phyloP scores from a whole-genome alignment of 148 eudicot species.

The Cornus suecica region DNA sequence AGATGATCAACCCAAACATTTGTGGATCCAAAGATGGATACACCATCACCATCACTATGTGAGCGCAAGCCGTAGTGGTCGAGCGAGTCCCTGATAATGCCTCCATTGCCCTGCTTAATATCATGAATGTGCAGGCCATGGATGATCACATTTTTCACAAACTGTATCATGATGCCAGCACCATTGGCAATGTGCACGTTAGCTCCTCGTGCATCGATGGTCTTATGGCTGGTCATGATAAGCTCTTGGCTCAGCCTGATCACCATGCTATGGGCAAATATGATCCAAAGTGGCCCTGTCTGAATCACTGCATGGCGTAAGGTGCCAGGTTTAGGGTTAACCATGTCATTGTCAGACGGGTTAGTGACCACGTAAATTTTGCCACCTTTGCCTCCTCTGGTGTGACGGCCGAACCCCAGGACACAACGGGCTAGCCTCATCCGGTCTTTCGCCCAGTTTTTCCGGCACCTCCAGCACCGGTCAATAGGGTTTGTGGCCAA shows the following conservation, averaged over 20 bases:
- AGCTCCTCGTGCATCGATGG: constrained; percentile 49
- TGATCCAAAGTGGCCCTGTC: constrained; percentile 46
- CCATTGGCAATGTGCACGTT: constrained; percentile 41
- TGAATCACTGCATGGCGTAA: constrained; percentile 54
- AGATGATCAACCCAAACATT: constrained; percentile 56
- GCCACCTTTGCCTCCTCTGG: constrained; percentile 41
- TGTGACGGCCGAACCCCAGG: constrained; percentile 44
- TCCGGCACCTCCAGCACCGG: constrained; percentile 52
- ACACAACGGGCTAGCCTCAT: constrained; percentile 41
- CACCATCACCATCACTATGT: constrained; percentile 46
- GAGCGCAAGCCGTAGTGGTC: constrained; percentile 36
- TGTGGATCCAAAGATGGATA: constrained; percentile 46
- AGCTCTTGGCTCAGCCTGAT: constrained; percentile 43
- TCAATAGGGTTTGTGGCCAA: constrained; percentile 53
- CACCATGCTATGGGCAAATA: constrained; percentile 32
- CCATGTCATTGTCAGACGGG: constrained; percentile 33
- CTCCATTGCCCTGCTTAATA: constrained; percentile 34
- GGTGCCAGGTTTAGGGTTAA: constrained; percentile 56
- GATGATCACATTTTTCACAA: constrained; percentile 44
- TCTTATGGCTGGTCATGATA: constrained; percentile 41
- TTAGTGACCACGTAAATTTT: constrained; percentile 33
- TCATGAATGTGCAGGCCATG: constrained; percentile 40
- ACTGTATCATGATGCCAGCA: constrained; percentile 47
- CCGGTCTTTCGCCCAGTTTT: constrained; percentile 36
- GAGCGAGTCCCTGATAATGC: constrained; percentile 38